Base-by-base conservation (phyloP, 2,329 filamentous ascomycete species). In the Xylaria multiplex region DNA sequence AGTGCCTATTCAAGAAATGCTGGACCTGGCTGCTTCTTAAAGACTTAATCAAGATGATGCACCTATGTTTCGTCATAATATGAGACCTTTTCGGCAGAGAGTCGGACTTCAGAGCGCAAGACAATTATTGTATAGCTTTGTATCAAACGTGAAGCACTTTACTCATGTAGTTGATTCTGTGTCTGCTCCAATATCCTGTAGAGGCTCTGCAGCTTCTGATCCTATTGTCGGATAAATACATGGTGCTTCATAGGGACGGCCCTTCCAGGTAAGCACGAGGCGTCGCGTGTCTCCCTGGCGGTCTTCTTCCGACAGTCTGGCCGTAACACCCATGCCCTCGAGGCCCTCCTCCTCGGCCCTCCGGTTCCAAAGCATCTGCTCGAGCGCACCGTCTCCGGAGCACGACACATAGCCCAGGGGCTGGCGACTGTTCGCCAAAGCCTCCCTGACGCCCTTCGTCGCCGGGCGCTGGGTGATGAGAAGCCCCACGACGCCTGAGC, bases 361-460 rank as follows among this genome's bases (percentile, higher is more conserved):
- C 42, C 79, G 78, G 75, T 94, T 95, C 91, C 91, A 94, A 3
- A 93, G 71, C 77, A 93, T 86, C 79, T 94, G 91, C 73, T 84
- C 79, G 24, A 93, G 76, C 7, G 75, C 75, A 0, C 91, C 91
- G 2, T 85, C 82, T 16, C 73, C 73, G 0, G 85, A 84, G 66
- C 91, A 88, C 62, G 86, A 87, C 30, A 92, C 78, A 72, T 88
- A 96, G 0, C 89, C 89, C 83, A 97, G 86, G 0, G 93, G 91
- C 81, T 86, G 89, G 43, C 81, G 78, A 74, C 90, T 91, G 64
- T 87, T 81, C 4, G 85, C 84, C 70, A 97, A 75, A 27, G 92
- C 88, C 54, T 93, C 89, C 64, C 92, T 82, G 2, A 96, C 88
- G 1, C 94, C 95, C 74, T 88, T 91, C 0, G 93, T 97, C 37